phyloP scores from a whole-genome alignment of 2,329 filamentous ascomycete species.

The Onygenales sp. region DNA sequence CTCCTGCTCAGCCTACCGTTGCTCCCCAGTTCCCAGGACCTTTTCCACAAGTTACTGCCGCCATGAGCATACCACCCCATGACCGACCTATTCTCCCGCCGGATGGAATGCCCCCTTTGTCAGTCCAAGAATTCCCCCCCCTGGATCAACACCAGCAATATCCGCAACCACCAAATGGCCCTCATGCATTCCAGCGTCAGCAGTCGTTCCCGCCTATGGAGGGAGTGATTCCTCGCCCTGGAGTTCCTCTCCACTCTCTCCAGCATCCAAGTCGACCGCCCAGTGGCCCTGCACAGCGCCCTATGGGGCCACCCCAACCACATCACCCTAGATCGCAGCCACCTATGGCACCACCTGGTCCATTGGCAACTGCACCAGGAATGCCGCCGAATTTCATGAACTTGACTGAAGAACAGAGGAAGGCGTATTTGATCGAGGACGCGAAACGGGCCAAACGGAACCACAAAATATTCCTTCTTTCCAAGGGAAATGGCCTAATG shows the following conservation, averaged over 20 bases:
- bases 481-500: slow-evolving; percentile 94
- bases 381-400: slow-evolving; percentile 66
- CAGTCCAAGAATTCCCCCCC: slow-evolving; percentile 40
- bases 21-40: slow-evolving; percentile 2
- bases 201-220: slow-evolving; percentile 31
- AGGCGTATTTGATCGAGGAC: slow-evolving; percentile 77
- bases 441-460: slow-evolving; percentile 93
- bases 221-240: slow-evolving; percentile 33
- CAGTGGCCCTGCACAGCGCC: slow-evolving; percentile 31
- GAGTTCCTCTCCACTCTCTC: slow-evolving; percentile 37
- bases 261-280: slow-evolving; percentile 64
- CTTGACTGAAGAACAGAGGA: slow-evolving; percentile 74
- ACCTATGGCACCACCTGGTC: slow-evolving; percentile 24
- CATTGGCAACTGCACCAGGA: slow-evolving; percentile 51
- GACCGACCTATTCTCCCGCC: slow-evolving; percentile 5
- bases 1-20: slow-evolving; percentile 20
- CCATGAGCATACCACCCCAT: slow-evolving; percentile 10
- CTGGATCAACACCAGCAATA: slow-evolving; percentile 39
- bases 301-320: slow-evolving; percentile 26
- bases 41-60: slow-evolving; percentile 2
- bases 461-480: slow-evolving; percentile 91
- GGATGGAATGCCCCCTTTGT: slow-evolving; percentile 14
- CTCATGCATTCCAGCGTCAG: slow-evolving; percentile 26
- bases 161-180: slow-evolving; percentile 25
- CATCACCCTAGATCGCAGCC: slow-evolving; percentile 28